Evolutionary conservation across 2,329 filamentous ascomycete species (phyloP).

Genomic region (Setomelanomma holmii): DNA sequence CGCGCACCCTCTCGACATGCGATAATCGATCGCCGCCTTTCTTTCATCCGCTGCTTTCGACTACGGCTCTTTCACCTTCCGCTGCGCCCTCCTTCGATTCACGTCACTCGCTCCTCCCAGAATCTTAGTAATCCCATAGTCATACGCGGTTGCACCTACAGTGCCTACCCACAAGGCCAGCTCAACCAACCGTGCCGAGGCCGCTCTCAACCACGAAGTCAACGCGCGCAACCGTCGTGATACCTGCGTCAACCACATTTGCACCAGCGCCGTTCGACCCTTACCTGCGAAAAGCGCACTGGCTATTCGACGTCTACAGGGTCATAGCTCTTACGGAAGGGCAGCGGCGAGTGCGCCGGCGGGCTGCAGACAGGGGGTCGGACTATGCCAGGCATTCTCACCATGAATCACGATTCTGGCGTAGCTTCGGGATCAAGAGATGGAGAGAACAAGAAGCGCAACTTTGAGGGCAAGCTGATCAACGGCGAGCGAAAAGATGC

Average conservation of each 20-base stretch:
- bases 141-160: slow-evolving; percentile 2
- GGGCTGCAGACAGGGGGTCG: slow-evolving; percentile 37
- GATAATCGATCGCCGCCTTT: slow-evolving; percentile 12
- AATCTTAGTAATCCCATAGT: background rate
- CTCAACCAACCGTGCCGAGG: slow-evolving; percentile 1
- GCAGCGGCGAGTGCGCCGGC: slow-evolving; percentile 42
- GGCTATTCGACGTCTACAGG: no score
- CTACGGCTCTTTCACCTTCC: slow-evolving; percentile 15
- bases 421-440: slow-evolving; percentile 40
- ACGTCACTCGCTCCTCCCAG: slow-evolving; percentile 6
- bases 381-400: slow-evolving; percentile 58
- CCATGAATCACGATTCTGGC: slow-evolving; percentile 55
- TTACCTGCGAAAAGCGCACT: no score
- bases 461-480: slow-evolving; percentile 36
- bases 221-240: slow-evolving; percentile 4
- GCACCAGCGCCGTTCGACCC: background rate
- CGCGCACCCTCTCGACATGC: slow-evolving; percentile 14
- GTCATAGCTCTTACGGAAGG: background rate
- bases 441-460: slow-evolving; percentile 39
- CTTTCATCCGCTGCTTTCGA: slow-evolving; percentile 14
- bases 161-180: background rate
- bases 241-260: background rate
- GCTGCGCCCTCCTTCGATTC: slow-evolving; percentile 6
- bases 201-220: background rate
- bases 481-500: slow-evolving; percentile 35